These are phyloP conservation scores for Poterioochromonas sp. DNA, from an alignment of 352 stramenopile genomes.

Conservation along the genomic window DNA sequence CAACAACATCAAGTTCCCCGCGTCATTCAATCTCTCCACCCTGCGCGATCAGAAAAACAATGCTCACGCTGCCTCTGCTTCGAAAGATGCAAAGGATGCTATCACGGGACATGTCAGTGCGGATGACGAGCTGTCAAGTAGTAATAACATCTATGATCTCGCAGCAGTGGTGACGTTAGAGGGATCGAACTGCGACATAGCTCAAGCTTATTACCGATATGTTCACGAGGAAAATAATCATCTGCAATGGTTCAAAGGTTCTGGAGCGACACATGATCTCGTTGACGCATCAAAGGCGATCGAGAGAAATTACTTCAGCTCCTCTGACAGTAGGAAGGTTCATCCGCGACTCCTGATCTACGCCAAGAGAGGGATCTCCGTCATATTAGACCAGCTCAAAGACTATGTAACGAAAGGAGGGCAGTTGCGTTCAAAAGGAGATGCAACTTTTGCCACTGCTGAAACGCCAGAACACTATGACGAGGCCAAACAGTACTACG, in stretches of 20 bases:
- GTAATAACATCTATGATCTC: slow-evolving; percentile 23
- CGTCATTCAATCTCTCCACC: slow-evolving; percentile 3
- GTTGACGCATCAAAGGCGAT: slow-evolving; percentile 16
- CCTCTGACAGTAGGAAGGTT: slow-evolving; percentile 1
- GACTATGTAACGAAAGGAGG: slow-evolving; percentile 20
- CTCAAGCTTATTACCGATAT: slow-evolving; percentile 28
- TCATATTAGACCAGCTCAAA: background rate
- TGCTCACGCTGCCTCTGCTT: slow-evolving; percentile 3
- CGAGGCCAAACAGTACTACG: slow-evolving; percentile 31
- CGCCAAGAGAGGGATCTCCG: background rate
- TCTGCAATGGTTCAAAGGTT: slow-evolving; percentile 19
- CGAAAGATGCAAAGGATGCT: slow-evolving; percentile 1
- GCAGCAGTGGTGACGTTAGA: slow-evolving; percentile 20
- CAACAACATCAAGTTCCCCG: background rate
- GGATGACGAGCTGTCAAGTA: slow-evolving; percentile 3
- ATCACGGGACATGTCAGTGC: background rate
- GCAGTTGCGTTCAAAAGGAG: slow-evolving; percentile 16
- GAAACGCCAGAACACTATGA: slow-evolving; percentile 26
- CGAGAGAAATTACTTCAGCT: slow-evolving; percentile 25
- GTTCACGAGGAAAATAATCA: slow-evolving; percentile 12
- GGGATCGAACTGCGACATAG: slow-evolving; percentile 7
- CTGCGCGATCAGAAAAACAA: background rate
- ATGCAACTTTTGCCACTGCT: slow-evolving; percentile 8
- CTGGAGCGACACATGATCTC: background rate
- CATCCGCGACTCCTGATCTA: slow-evolving; percentile 26